Base-by-base conservation (phyloP, 164 flowering plant species). In the Liriodendron chinense region DNA sequence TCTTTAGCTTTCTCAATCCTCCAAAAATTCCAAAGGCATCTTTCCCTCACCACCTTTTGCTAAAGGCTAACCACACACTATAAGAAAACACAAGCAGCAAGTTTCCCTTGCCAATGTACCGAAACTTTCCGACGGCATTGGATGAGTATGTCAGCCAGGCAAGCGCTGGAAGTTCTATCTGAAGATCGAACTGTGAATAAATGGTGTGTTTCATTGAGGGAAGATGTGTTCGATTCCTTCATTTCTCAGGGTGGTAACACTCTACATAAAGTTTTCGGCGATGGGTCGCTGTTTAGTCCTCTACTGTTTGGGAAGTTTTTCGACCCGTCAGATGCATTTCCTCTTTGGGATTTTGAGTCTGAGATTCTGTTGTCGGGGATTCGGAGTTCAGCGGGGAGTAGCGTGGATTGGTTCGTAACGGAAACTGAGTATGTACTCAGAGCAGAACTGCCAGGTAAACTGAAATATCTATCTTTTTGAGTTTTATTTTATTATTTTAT, bases 261-360 rank as follows among this genome's bases (percentile, higher is more conserved):
- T 6, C 79, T 81, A 24, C 74, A 76, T 2, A 87, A 81, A 80
- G 86, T 87, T 65, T 91, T 92, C 70, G 88, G 91, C 1, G 89
- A 84, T 10, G 93, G 97, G 2, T 92, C 96, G 4, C 56, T 93
- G 66, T 95, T 93, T 80, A 93, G 98, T 76, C 97, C 98, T 0
- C 71, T 90, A 68, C 74, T 92, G 83, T 95, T 91, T 73, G 96
- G 94, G 13, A 93, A 91, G 62, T 93, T 88, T 75, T 95, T 95
- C 72, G 97, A 95, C 79, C 99, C 98, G 43, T 88, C 97, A 9
- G 99, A 92, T 83, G 98, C 99, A 9, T 95, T 95, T 80, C 98
- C 98, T 1, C 78, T 92, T 0, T 95, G 98, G 98, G 98, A 93
- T 49, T 92, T 95, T 69, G 93, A 95, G 23, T 80, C 95, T 0